Evolutionary conservation across 2,329 filamentous ascomycete genomes (phyloP).

Genomic region (Dryadomyces quercus-mongolicae): DNA sequence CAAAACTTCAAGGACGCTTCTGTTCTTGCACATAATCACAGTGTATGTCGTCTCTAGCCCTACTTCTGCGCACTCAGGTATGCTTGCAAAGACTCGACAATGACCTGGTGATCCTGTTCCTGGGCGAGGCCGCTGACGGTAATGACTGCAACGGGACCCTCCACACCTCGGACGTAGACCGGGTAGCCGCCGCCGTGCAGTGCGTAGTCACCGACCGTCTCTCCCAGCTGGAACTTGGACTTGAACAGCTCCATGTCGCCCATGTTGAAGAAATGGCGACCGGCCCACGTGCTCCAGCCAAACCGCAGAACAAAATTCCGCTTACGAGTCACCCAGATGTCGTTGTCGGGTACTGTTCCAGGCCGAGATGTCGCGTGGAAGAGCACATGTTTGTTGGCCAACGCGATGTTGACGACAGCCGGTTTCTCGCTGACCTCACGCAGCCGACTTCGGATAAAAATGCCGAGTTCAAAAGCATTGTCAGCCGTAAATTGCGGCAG

Average conservation of each 20-base stretch:
- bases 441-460: conserved; percentile 51
- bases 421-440: conserved; percentile 23
- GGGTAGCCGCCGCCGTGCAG: conserved; percentile 71
- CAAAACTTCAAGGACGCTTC: too few species aligned
- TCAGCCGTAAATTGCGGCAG: conserved; percentile 45
- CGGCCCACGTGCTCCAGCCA: conserved; percentile 56
- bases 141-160: conserved; percentile 63
- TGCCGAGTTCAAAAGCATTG: conserved; percentile 54
- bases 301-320: conserved; percentile 59
- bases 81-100: conserved; percentile 38
- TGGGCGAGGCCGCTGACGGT: conserved; percentile 68
- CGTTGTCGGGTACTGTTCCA: conserved; percentile 60
- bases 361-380: conserved; percentile 59
- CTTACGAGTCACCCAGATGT: conserved; percentile 60
- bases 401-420: conserved; percentile 50
- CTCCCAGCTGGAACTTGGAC: conserved; percentile 51
- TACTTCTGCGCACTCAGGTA: neutral
- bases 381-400: conserved; percentile 49
- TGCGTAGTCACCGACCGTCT: conserved; percentile 50
- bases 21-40: too few species aligned
- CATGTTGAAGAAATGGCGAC: conserved; percentile 26
- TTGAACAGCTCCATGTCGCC: conserved; percentile 54
- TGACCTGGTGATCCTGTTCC: conserved; percentile 64
- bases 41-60: too few species aligned
- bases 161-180: conserved; percentile 58